These are phyloP conservation scores for Pholiota microspora DNA, from an alignment of 768 basidiomycete species.

Conservation along the genomic window DNA sequence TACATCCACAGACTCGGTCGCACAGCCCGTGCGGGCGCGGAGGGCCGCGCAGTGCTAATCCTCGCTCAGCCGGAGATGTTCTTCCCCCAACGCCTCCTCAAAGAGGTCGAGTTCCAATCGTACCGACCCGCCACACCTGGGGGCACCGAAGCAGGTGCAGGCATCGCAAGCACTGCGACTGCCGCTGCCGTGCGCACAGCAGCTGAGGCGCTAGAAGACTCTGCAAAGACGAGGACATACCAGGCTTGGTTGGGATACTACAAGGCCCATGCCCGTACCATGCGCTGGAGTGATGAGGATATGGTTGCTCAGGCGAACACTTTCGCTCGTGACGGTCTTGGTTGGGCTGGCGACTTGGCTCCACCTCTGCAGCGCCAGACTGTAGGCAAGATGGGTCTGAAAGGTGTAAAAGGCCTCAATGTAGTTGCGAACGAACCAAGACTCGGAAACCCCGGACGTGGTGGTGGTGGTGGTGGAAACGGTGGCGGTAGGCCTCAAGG, in stretches of 20 bases:
- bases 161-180: slow-evolving; percentile 4
- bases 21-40: slow-evolving; percentile 71
- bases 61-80: slow-evolving; percentile 48
- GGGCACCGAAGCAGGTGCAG: slow-evolving; percentile 14
- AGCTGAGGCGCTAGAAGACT: slow-evolving; percentile 31
- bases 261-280: slow-evolving; percentile 32
- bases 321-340: slow-evolving; percentile 1
- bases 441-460: not conserved
- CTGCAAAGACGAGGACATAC: slow-evolving; percentile 50
- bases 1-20: slow-evolving; percentile 80
- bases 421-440: slow-evolving; percentile 3
- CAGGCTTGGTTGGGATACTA: slow-evolving; percentile 59
- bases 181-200: slow-evolving; percentile 19
- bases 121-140: slow-evolving; percentile 24
- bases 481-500: not conserved
- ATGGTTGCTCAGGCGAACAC: slow-evolving; percentile 29
- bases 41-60: slow-evolving; percentile 57
- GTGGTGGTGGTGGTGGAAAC: not conserved
- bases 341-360: not conserved
- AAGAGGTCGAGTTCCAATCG: slow-evolving; percentile 36
- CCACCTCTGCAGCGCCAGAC: slow-evolving; percentile 4
- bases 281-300: slow-evolving; percentile 36
- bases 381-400: slow-evolving; percentile 10
- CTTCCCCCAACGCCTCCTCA: slow-evolving; percentile 40
- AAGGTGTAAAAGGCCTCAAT: slow-evolving; percentile 6